Percentiles rank a stretch among this genome's conserved stretches.
Evolutionary conservation across 768 basidiomycete species (phyloP).

Genomic region (Rhizopogon rudus): DNA sequence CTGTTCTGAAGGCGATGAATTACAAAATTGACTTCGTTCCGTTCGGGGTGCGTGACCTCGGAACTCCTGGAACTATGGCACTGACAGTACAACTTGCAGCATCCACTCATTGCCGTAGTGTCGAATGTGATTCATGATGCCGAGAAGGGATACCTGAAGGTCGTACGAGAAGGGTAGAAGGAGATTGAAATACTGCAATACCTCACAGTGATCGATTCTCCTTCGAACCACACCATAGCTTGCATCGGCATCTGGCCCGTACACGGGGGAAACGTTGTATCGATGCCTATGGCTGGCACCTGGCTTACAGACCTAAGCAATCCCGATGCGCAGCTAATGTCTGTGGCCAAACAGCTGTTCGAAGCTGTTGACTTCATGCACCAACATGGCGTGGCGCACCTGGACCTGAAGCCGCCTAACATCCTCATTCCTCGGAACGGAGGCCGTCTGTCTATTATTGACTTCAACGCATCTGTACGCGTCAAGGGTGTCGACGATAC

Average conservation of each 20-base stretch:
- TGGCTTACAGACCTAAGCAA: neutral
- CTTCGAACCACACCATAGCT: constrained; percentile 8
- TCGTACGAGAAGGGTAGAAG: neutral
- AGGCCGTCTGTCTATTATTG: neutral
- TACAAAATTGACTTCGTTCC: neutral
- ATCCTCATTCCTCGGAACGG: constrained; percentile 2
- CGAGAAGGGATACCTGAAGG: constrained; percentile 9
- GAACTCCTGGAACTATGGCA: neutral
- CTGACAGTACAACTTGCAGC: constrained; percentile 1
- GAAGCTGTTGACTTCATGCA: constrained; percentile 9
- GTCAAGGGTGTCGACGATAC: neutral
- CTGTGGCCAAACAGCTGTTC: neutral
- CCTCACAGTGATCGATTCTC: constrained; percentile 1
- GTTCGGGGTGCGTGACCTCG: neutral
- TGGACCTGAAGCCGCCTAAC: constrained; percentile 13
- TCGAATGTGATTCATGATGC: neutral
- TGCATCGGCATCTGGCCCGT: neutral
- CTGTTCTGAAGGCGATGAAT: neutral
- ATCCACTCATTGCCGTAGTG: constrained; percentile 8
- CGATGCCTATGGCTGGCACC: neutral
- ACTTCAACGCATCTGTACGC: neutral
- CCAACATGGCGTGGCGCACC: constrained; percentile 9
- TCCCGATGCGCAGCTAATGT: neutral
- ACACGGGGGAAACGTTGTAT: neutral
- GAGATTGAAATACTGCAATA: constrained; percentile 8